These are phyloP conservation scores for Neurospora sp. DNA, from an alignment of 495 filamentous ascomycete species.

Conservation along the genomic window DNA sequence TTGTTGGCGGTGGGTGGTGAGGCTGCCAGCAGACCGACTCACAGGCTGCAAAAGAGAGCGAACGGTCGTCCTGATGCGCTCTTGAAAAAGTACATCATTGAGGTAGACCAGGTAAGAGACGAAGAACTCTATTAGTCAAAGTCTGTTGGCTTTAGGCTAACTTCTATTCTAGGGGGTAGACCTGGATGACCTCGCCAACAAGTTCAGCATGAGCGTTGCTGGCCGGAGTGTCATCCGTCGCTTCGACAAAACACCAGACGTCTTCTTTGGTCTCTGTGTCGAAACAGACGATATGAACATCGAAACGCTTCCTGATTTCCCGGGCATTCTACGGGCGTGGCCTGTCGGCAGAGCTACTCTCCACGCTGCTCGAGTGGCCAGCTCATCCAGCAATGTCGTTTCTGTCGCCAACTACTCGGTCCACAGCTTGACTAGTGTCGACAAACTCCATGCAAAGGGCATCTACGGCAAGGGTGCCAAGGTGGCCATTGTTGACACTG, in stretches of 20 bases:
- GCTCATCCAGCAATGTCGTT: conserved; percentile 13
- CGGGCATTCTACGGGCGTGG: conserved; percentile 17
- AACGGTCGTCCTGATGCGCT: not conserved
- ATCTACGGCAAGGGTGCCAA: conserved; percentile 21
- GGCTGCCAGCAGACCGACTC: not conserved
- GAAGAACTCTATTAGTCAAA: fast-evolving
- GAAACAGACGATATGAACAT: conserved; percentile 14
- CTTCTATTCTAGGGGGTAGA: not conserved
- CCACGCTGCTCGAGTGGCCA: not conserved
- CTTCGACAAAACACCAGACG: conserved; percentile 20
- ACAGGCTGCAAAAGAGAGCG: not conserved
- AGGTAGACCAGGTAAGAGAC: conserved; percentile 3
- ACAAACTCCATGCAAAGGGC: conserved; percentile 20
- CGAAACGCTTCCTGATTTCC: conserved; percentile 13
- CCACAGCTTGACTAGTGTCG: conserved; percentile 22
- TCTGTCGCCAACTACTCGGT: conserved; percentile 18
- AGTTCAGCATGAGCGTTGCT: not conserved
- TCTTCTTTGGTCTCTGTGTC: conserved; percentile 23
- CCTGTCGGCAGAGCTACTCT: conserved; percentile 15
- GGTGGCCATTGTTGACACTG: conserved; percentile 31
- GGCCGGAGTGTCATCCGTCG: conserved; percentile 14
- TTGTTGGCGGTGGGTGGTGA: not conserved
- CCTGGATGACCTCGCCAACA: conserved; percentile 1
- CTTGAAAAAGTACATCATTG: conserved; percentile 10
- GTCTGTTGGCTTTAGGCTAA: not conserved